These are phyloP conservation scores for Osmozyma mogii DNA, from an alignment of 805 yeast genomes.

Conservation along the genomic window DNA sequence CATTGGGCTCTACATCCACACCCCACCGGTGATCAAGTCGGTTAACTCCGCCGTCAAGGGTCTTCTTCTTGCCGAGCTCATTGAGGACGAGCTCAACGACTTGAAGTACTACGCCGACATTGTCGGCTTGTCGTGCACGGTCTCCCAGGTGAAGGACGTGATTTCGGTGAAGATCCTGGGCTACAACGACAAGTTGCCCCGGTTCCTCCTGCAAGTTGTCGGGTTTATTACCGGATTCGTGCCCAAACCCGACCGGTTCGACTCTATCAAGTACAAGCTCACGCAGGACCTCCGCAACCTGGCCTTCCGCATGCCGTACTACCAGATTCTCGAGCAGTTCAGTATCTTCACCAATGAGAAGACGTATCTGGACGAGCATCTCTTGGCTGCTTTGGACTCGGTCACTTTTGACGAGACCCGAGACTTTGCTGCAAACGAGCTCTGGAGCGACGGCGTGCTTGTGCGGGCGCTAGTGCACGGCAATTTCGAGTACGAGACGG, in stretches of 20 bases:
- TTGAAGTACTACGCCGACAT: constrained; percentile 75
- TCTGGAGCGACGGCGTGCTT: constrained; percentile 51
- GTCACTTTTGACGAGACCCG: constrained; percentile 43
- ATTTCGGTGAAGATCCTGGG: constrained; percentile 58
- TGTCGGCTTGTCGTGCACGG: constrained; percentile 61
- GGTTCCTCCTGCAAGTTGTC: constrained; percentile 54
- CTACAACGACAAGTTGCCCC: constrained; percentile 71
- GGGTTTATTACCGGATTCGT: constrained; percentile 43
- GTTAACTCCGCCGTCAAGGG: constrained; percentile 52
- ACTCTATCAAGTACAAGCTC: constrained; percentile 56
- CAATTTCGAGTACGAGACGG: constrained; percentile 49
- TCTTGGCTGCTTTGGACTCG: constrained; percentile 40
- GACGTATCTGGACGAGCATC: constrained; percentile 59
- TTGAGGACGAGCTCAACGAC: constrained; percentile 71
- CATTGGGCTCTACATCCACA: constrained; percentile 53
- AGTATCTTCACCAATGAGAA: constrained; percentile 64
- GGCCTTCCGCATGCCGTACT: constrained; percentile 68
- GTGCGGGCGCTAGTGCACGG: constrained; percentile 75
- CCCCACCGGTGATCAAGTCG: constrained; percentile 56
- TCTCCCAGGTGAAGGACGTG: constrained; percentile 55
- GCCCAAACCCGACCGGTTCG: constrained; percentile 53
- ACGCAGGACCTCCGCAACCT: constrained; percentile 59
- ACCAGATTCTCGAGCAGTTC: constrained; percentile 60
- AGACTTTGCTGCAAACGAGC: constrained; percentile 35
- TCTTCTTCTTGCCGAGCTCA: constrained; percentile 56